Evolutionary conservation across 140 eudicot species (phyloP), one percentile per base, ranked within the genome.

Genomic region (Anethum foeniculum): DNA sequence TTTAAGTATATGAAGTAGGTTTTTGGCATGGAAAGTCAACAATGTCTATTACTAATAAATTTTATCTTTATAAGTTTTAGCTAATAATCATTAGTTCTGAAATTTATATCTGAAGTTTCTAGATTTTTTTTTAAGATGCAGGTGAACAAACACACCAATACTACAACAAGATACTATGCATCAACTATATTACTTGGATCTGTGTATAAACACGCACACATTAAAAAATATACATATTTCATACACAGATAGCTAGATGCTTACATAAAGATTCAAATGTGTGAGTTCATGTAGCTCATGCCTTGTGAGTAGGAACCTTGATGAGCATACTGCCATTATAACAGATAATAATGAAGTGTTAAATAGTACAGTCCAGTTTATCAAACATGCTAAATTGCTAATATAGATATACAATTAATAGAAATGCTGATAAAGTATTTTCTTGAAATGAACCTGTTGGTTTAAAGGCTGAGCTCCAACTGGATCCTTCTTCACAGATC

Each of bases 271-370:
- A 21, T 78, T 85, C 88, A 87, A 49, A 86, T 82, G 23, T 90
- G 90, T 6, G 90, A 87, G 81, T 92, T 90, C 80, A 89, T 80
- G 80, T 88, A 92, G 86, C 86, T 81, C 85, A 90, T 85, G 85
- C 90, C 91, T 80, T 90, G 96, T 12, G 90, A 30, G 84, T 82
- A 92, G 75, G 97, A 85, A 71, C 90, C 96, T 82, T 89, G 94
- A 85, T 87, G 92, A 85, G 88, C 80, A 82, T 83, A 89, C 97
- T 89, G 92, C 85, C 73, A 85, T 44, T 82, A 62, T 81, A 8
- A 76, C 39, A 32, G 82, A 23, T 39, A 79, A 64, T 13, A 62
- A 60, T 39, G 30, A 77, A 49, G 54, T 38, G 80, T 76, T 34
- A 71, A n/a, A 25, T 72, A 65, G 28, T 56, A 38, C 76, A 64